These are phyloP conservation scores for Iris pallida DNA, from an alignment of 116 monocot species.

Conservation along the genomic window DNA sequence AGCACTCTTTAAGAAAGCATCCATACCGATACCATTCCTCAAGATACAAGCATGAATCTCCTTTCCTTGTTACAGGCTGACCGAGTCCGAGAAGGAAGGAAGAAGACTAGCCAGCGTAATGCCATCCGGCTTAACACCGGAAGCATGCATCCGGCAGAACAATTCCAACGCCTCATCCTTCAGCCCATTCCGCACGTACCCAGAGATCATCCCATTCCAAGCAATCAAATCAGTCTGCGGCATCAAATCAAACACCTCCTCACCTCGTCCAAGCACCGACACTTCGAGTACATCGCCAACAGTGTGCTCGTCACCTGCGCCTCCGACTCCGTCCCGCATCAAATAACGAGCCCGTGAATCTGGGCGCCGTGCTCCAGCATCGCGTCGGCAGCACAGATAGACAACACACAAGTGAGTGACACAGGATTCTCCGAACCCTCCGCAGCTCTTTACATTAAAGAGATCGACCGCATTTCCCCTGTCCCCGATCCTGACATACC, in stretches of 20 bases:
- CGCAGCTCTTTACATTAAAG: slow-evolving; percentile 38
- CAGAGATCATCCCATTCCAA: slow-evolving; percentile 85
- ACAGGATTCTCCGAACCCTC: slow-evolving; percentile 37
- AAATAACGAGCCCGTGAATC: slow-evolving; percentile 60
- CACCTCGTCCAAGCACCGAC: slow-evolving; percentile 44
- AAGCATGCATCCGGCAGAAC: slow-evolving; percentile 54
- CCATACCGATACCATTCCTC: slow-evolving; percentile 54
- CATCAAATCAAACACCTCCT: slow-evolving; percentile 48
- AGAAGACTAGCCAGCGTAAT: slow-evolving; percentile 67
- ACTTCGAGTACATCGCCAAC: slow-evolving; percentile 79
- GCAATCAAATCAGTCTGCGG: slow-evolving; percentile 47
- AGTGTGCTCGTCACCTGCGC: slow-evolving; percentile 69
- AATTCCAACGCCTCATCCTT: slow-evolving; percentile 47
- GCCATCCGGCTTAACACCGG: slow-evolving; percentile 60
- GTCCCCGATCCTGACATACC: slow-evolving; percentile 47
- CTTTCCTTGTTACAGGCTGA: slow-evolving; percentile 39
- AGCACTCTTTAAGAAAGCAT: slow-evolving; percentile 79
- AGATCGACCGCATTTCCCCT: slow-evolving; percentile 30
- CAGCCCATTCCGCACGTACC: slow-evolving; percentile 79
- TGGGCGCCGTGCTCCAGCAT: slow-evolving; percentile 49
- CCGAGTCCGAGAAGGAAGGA: slow-evolving; percentile 56
- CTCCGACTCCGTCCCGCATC: slow-evolving; percentile 43
- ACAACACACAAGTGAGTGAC: slow-evolving; percentile 50
- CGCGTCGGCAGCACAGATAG: slow-evolving; percentile 53
- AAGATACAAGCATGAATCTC: slow-evolving; percentile 76